Percentiles rank a stretch among this genome's conserved stretches.
Conservation (phyloP, 2,329 filamentous ascomycete genomes). For the Nothomitra cinnamomea region DNA sequence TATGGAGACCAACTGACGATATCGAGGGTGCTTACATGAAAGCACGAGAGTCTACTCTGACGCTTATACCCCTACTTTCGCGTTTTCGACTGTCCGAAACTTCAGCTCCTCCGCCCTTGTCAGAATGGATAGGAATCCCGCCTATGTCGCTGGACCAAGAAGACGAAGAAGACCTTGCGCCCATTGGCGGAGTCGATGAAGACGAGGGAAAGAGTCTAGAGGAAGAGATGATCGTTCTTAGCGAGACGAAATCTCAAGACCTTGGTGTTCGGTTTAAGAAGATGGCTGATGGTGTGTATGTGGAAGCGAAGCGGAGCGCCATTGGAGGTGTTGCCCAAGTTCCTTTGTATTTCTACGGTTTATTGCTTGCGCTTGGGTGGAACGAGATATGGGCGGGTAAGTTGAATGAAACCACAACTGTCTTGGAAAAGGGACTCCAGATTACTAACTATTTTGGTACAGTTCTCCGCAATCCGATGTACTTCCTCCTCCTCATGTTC, state of each 20-base stretch:
- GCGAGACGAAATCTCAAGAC: slow-evolving; percentile 78
- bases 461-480: slow-evolving; percentile 88
- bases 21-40: slow-evolving; percentile 92
- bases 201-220: slow-evolving; percentile 88
- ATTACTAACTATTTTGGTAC: slow-evolving; percentile 1
- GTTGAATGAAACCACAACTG: slow-evolving; percentile 18
- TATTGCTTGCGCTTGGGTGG: slow-evolving; percentile 88
- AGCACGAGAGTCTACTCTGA: slow-evolving; percentile 80
- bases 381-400: slow-evolving; percentile 91
- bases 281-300: slow-evolving; percentile 91
- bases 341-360: slow-evolving; percentile 82
- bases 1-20: slow-evolving; percentile 93
- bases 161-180: slow-evolving; percentile 76
- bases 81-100: slow-evolving; percentile 66
- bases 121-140: slow-evolving; percentile 64
- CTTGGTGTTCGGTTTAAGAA: slow-evolving; percentile 94
- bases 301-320: slow-evolving; percentile 91
- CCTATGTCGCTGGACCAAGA: slow-evolving; percentile 58
- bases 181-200: slow-evolving; percentile 87
- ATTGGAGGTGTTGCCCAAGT: slow-evolving; percentile 91
- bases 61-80: slow-evolving; percentile 74
- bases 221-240: slow-evolving; percentile 91
- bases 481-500: slow-evolving; percentile 78
- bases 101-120: slow-evolving; percentile 61
- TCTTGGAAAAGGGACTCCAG: too few relatives aligned